These are phyloP conservation scores for Kluyveromyces aestuarii DNA, from an alignment of 805 yeast genomes.

Conservation along the genomic window DNA sequence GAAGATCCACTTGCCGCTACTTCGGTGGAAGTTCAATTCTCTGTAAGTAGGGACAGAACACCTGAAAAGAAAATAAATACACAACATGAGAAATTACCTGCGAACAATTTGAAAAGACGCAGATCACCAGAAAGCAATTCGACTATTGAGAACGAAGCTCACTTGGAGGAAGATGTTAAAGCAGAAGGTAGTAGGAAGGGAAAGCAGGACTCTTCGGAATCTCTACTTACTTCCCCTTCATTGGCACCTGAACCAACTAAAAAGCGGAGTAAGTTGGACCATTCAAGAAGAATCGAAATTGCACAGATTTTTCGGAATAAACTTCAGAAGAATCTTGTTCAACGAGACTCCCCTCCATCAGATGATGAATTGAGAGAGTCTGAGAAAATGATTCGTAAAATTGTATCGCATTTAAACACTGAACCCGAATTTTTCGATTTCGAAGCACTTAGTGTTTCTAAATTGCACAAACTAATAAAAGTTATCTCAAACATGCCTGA, in stretches of 20 bases:
- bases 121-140: not conserved
- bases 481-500: constrained; percentile 20
- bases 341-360: constrained; percentile 23
- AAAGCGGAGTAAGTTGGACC: constrained; percentile 17
- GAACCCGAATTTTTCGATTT: constrained; percentile 25
- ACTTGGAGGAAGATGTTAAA: too few relatives aligned
- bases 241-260: not conserved
- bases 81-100: not conserved
- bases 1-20: constrained; percentile 20
- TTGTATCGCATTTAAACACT: constrained; percentile 16
- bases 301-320: constrained; percentile 23
- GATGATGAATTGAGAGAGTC: constrained; percentile 18
- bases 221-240: not conserved
- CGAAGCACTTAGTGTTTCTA: constrained; percentile 20
- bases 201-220: not conserved
- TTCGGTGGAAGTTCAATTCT: not conserved
- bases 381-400: constrained; percentile 20
- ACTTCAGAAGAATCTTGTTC: constrained; percentile 24
- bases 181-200: not conserved
- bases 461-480: constrained; percentile 25
- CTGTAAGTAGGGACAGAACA: constrained; percentile 7
- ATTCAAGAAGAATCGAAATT: constrained; percentile 20
- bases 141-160: too few relatives aligned
- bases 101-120: not conserved
- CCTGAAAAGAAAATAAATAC: constrained; percentile 4